Percentiles rank a stretch among this genome's conserved stretches.
Conservation (phyloP, 495 filamentous ascomycete genomes). For the Geopyxis carbonaria region DNA sequence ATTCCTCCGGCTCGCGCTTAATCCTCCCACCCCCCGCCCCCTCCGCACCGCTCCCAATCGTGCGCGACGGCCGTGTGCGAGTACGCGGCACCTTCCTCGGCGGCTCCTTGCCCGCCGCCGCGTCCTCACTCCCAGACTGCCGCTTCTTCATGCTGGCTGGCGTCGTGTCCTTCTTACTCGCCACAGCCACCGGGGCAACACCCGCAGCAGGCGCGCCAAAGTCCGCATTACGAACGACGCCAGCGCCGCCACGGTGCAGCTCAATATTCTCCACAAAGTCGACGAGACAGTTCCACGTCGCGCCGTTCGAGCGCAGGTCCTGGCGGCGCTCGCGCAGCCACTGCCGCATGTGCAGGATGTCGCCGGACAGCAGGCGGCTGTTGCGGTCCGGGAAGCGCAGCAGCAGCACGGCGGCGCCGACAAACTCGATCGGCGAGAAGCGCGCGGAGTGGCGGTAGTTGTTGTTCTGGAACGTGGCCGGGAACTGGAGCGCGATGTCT, state of each 20-base stretch:
- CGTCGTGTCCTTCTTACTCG: no score
- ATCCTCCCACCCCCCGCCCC: no score
- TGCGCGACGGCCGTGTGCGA: no score
- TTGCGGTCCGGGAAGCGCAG: conserved; percentile 27
- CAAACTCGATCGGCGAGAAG: conserved; percentile 33
- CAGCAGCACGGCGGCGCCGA: conserved; percentile 30
- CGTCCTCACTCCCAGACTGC: no score
- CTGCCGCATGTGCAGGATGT: conserved; percentile 28
- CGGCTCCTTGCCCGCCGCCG: no score
- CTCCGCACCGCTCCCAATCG: no score
- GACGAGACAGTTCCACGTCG: conserved; percentile 28
- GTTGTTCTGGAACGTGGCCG: conserved; percentile 21
- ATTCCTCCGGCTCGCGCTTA: no score
- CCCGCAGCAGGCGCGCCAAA: no score
- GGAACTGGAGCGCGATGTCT: conserved; percentile 16
- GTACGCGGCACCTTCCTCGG: no score
- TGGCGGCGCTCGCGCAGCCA: conserved; percentile 25
- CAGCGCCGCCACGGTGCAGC: conserved; percentile 15
- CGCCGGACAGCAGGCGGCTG: conserved; percentile 27
- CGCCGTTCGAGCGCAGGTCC: conserved; percentile 30
- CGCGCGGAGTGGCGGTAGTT: conserved; percentile 22
- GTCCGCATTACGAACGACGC: no score
- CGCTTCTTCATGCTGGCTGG: no score
- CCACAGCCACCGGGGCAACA: no score
- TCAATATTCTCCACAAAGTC: conserved; percentile 26